phyloP scores from a whole-genome alignment of 2,329 filamentous ascomycete genomes.

The Neonectria faginata region DNA sequence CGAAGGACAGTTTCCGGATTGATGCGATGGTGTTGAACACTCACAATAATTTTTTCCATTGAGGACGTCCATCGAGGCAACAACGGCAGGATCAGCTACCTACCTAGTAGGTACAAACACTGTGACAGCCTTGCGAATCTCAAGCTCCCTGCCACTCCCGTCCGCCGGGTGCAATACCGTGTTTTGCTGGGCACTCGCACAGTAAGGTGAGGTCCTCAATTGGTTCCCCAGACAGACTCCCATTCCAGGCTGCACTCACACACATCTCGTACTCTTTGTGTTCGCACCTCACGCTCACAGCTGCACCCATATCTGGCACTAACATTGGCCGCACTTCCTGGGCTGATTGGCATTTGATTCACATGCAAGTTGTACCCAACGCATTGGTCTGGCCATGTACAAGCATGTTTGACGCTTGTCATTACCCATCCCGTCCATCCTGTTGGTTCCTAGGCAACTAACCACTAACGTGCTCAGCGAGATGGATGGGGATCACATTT shows the following conservation, averaged over 20 bases:
- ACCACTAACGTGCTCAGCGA: conserved; percentile 23
- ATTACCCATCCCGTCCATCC: conserved; percentile 10
- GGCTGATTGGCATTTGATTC: conserved; percentile 20
- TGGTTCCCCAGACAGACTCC: background rate
- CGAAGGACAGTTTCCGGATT: no score
- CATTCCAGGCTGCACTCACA: background rate
- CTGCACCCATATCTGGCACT: conserved; percentile 7
- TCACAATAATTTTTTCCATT: background rate
- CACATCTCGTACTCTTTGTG: background rate
- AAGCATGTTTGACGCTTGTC: conserved; percentile 14
- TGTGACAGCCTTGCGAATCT: conserved; percentile 16
- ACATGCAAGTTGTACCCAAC: conserved; percentile 20
- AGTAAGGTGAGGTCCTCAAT: conserved; percentile 9
- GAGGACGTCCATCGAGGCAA: background rate
- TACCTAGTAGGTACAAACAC: background rate
- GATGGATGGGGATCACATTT: background rate
- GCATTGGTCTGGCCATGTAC: conserved; percentile 3
- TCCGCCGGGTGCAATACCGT: background rate
- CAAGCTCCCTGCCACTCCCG: background rate
- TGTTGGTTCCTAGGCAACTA: conserved; percentile 8
- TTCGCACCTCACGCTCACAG: background rate
- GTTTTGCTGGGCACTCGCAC: background rate
- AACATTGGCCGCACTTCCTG: conserved; percentile 7
- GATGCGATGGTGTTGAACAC: background rate
- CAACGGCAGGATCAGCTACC: background rate